Conservation (phyloP, 495 filamentous ascomycete species). For the Hypoxylon fragiforme region DNA sequence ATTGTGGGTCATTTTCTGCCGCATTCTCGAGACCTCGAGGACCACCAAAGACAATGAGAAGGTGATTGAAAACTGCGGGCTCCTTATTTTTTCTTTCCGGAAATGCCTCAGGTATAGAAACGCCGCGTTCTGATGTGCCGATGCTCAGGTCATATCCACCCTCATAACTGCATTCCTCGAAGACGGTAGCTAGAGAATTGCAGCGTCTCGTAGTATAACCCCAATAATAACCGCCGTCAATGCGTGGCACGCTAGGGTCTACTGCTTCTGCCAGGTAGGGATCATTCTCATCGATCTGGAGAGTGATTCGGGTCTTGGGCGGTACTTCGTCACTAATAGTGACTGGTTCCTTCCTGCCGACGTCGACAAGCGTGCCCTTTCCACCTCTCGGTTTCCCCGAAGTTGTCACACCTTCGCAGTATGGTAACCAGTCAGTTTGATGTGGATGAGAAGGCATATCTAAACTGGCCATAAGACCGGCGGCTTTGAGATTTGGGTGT, state of each 20-base stretch:
- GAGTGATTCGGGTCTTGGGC: conserved; percentile 64
- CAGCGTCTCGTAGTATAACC: conserved; percentile 67
- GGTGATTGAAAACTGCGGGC: conserved; percentile 58
- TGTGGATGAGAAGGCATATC: conserved; percentile 78
- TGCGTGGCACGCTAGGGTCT: conserved; percentile 61
- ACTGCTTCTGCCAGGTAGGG: conserved; percentile 55
- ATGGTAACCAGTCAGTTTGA: conserved; percentile 65
- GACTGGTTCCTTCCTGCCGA: conserved; percentile 57
- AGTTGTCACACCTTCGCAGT: conserved; percentile 70
- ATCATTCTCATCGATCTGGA: conserved; percentile 58
- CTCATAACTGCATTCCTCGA: conserved; percentile 65
- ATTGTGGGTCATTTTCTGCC: conserved; percentile 62
- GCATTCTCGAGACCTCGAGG: conserved; percentile 72
- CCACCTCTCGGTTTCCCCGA: conserved; percentile 38
- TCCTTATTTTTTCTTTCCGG: conserved; percentile 43
- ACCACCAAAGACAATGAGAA: conserved; percentile 74
- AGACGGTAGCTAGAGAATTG: conserved; percentile 61
- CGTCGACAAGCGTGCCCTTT: conserved; percentile 60
- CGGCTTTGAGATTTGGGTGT: conserved; percentile 68
- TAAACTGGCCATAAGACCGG: conserved; percentile 67
- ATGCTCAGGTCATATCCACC: conserved; percentile 70
- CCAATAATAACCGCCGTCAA: conserved; percentile 76
- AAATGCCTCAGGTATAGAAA: conserved; percentile 51
- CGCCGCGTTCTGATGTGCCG: conserved; percentile 74
- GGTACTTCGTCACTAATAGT: conserved; percentile 58